Evolutionary conservation across 495 filamentous ascomycete species (phyloP), one percentile per base, ranked within the genome.

Genomic region (Mycothermus thermophilus): DNA sequence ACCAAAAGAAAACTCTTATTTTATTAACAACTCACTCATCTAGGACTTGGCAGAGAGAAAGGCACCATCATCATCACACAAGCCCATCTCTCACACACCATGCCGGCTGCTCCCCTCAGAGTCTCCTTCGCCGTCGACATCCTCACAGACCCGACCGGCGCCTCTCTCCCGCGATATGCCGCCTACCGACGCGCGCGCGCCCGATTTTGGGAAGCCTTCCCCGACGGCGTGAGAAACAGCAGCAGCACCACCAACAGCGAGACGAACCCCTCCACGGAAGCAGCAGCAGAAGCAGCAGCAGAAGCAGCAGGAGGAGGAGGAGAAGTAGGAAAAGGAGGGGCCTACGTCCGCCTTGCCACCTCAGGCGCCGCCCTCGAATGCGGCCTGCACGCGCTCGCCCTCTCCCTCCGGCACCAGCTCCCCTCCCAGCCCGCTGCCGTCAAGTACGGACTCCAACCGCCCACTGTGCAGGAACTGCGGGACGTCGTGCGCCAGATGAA

Each of bases 201-300:
- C 32, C 39, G 29, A 23, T 50, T 50, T 36, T 50, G 40, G 37
- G 25, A 34, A 4, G 14, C 42, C 27, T 50, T 50, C 32, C 40
- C 42, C 3, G 8, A 3, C 8, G 47, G 47, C 14, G 1, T n/a
- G n/a, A n/a, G n/a, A n/a, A n/a, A n/a, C n/a, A n/a, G n/a, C n/a
- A n/a, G n/a, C n/a, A n/a, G n/a, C n/a, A n/a, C n/a, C n/a, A n/a
- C n/a, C n/a, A n/a, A n/a, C n/a, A n/a, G n/a, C n/a, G n/a, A n/a
- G n/a, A n/a, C n/a, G n/a, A n/a, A n/a, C n/a, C n/a, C n/a, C n/a
- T n/a, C n/a, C n/a, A n/a, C n/a, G n/a, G n/a, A n/a, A n/a, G n/a
- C n/a, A n/a, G n/a, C n/a, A n/a, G n/a, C n/a, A n/a, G n/a, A n/a
- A n/a, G n/a, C n/a, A n/a, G n/a, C n/a, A n/a, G n/a, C n/a, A n/a